phyloP scores from a whole-genome alignment of 371 early-diverging fungal species.

The Actinomucor elegans region DNA sequence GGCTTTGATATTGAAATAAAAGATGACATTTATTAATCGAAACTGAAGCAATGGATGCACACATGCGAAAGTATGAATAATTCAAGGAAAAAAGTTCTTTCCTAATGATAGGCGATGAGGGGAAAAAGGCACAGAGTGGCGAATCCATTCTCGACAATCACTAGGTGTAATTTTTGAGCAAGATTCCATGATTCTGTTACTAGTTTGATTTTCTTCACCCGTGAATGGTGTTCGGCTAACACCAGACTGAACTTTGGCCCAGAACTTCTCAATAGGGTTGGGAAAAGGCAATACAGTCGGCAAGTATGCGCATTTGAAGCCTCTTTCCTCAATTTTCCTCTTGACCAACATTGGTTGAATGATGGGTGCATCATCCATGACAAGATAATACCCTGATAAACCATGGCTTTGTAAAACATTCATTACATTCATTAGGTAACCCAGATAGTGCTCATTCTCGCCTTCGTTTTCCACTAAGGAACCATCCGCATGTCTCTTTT shows the following conservation, averaged over 20 bases:
- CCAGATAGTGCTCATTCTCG: background rate
- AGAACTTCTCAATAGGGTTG: conserved; percentile 25
- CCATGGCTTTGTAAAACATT: background rate
- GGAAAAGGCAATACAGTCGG: conserved; percentile 18
- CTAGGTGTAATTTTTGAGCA: conserved; percentile 1
- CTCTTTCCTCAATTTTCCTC: conserved; percentile 3
- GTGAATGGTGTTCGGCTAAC: conserved; percentile 6
- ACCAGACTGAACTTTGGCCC: conserved; percentile 12
- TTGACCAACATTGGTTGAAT: background rate
- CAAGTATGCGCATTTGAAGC: conserved; percentile 3
- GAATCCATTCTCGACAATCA: conserved; percentile 6
- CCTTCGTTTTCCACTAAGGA: background rate
- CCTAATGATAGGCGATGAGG: too few relatives aligned
- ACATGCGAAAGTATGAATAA: too few relatives aligned
- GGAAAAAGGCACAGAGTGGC: background rate
- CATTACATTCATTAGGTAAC: background rate
- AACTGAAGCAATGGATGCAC: too few relatives aligned
- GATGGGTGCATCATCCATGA: background rate
- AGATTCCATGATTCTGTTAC: conserved; percentile 3
- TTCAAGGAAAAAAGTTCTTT: too few relatives aligned
- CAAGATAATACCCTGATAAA: background rate
- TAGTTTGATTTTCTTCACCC: background rate
- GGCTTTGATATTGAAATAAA: too few relatives aligned
- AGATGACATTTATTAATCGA: too few relatives aligned
- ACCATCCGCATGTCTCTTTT: background rate